Evolutionary conservation across 805 yeast species (phyloP), one percentile per base, ranked within the genome.

Genomic region (Saccharomyces jurei): DNA sequence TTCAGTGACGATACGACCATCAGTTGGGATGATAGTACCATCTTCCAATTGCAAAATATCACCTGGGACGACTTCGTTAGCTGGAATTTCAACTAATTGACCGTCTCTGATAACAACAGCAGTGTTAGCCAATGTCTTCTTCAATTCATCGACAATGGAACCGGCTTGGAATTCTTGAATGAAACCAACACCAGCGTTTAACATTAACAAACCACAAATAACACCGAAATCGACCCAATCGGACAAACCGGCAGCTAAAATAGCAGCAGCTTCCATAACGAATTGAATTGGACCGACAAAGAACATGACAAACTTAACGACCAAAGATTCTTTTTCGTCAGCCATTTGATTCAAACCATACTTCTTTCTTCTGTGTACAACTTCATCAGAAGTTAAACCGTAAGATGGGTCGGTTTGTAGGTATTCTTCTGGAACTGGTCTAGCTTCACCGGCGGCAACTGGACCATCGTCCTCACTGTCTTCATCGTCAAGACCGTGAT

Each of bases 211-310:
- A 76, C 86, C 97, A 76, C 88, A 84, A 72, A 90, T 90, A 73
- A 90, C 97, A 83, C 97, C 97, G 80, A 90, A 90, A 83, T 90
- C 97, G 70, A 90, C 96, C 97, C 97, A 90, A 79, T 91, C 97
- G 78, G 87, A 89, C 68, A 89, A 81, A 83, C 96, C 96, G 63
- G 96, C 96, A 71, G 96, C 96, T 74, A 89, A 79, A 60, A 89
- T 81, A 65, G 96, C 96, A 69, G 96, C 96, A 71, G 92, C 95
- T 79, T 89, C 96, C 96, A 89, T 89, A 71, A 89, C 96, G 84
- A 89, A 89, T 79, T 89, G 96, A 73, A 89, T 89, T 63, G 96
- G 96, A 77, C 96, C 96, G 62, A 89, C 85, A 74, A 89, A 89
- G 82, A 88, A 89, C 86, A 81, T 80, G 69, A 86, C 69, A 72